phyloP scores from a whole-genome alignment of 352 stramenopile species.

The Peronosclerospora sorghi region DNA sequence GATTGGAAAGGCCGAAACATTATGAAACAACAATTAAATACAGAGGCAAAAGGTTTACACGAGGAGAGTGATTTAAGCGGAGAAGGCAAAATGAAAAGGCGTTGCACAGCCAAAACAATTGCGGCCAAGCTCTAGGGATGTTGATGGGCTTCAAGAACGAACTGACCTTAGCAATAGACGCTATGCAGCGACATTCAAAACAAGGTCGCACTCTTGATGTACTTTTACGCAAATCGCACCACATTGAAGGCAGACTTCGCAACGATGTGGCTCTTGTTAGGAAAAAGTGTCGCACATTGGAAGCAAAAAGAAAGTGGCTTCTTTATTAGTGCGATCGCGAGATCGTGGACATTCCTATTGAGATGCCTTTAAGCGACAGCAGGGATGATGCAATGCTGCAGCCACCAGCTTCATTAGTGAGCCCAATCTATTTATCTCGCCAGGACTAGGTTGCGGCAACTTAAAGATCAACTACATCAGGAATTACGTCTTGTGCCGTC shows the following conservation, averaged over 20 bases:
- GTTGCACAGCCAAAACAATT: slow-evolving; percentile 9
- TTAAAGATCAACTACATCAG: slow-evolving; percentile 14
- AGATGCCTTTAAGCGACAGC: slow-evolving; percentile 13
- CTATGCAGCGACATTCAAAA: slow-evolving; percentile 1
- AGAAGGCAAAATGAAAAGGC: slow-evolving; percentile 19
- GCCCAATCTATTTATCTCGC: background rate
- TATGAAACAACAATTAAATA: slow-evolving; percentile 20
- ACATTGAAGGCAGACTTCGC: slow-evolving; percentile 20
- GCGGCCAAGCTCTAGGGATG: slow-evolving; percentile 4
- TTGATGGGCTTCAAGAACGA: slow-evolving; percentile 21
- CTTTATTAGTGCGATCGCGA: background rate
- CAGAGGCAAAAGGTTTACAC: slow-evolving; percentile 16
- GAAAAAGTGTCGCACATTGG: slow-evolving; percentile 7
- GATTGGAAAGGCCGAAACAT: slow-evolving; percentile 22
- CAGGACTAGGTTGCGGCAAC: slow-evolving; percentile 6
- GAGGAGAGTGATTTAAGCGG: slow-evolving; percentile 15
- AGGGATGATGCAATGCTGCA: slow-evolving; percentile 7
- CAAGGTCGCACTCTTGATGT: slow-evolving; percentile 13
- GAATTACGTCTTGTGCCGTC: slow-evolving; percentile 18
- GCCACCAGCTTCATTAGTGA: background rate
- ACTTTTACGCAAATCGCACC: slow-evolving; percentile 19
- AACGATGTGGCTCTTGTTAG: slow-evolving; percentile 17
- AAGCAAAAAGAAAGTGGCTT: slow-evolving; percentile 16
- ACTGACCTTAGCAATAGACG: slow-evolving; percentile 1
- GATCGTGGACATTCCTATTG: slow-evolving; percentile 7